Conservation (phyloP, 129 eudicot species). For the Arctium lappa region DNA sequence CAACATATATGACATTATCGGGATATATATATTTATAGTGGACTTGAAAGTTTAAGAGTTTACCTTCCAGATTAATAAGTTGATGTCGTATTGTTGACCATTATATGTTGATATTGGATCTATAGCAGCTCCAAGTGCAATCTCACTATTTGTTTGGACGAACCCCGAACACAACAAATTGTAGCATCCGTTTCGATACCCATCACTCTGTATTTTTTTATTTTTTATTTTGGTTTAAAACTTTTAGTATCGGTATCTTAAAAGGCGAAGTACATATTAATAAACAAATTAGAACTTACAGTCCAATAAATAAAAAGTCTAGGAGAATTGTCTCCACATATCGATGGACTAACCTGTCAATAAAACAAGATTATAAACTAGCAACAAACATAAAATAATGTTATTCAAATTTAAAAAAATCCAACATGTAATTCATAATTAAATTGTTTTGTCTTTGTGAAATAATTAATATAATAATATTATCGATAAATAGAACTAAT, state of each 20-base stretch:
- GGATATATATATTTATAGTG: no score
- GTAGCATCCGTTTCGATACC: slow-evolving; percentile 5
- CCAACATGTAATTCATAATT: background rate
- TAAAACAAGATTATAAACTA: background rate
- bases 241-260: background rate
- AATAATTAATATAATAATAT: background rate
- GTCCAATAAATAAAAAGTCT: background rate
- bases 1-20: no score
- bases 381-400: background rate
- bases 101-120: background rate
- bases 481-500: background rate
- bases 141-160: background rate
- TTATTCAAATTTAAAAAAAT: no score
- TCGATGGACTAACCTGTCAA: background rate
- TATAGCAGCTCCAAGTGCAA: background rate
- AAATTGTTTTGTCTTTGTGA: background rate
- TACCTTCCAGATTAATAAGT: slow-evolving; percentile 10
- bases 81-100: background rate
- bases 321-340: background rate
- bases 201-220: background rate
- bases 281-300: background rate
- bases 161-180: background rate
- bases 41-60: background rate
- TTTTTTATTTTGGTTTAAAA: no score
- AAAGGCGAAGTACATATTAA: background rate